A percentile compares a stretch with the other conserved stretches of the same genome.
Evolutionary conservation across 768 basidiomycete species (phyloP).

Genomic region (Tylopilus vinaceipallidus): DNA sequence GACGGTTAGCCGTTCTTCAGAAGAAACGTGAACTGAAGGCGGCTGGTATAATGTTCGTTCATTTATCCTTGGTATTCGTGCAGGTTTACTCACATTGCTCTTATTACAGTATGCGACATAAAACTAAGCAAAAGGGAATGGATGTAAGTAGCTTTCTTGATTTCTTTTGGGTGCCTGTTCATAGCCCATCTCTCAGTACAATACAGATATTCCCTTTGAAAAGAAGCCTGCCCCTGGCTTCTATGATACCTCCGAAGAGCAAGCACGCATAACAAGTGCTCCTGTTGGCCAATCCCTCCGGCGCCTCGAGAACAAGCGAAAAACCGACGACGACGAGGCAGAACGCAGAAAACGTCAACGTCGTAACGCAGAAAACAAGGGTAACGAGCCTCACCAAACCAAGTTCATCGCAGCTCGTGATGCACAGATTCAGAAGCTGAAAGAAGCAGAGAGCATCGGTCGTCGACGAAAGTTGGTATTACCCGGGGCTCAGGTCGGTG

Average conservation of each 20-base stretch:
- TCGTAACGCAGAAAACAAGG: slow-evolving; percentile 59
- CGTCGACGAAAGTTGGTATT: slow-evolving; percentile 80
- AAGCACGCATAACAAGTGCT: slow-evolving; percentile 80
- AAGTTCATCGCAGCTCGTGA: slow-evolving; percentile 97
- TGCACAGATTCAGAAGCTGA: slow-evolving; percentile 95
- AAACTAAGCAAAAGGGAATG: slow-evolving; percentile 97
- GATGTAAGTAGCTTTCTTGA: slow-evolving; percentile 55
- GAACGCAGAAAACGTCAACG: slow-evolving; percentile 89
- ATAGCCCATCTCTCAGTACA: slow-evolving; percentile 59
- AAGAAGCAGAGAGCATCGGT: slow-evolving; percentile 95
- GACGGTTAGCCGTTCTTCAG: slow-evolving; percentile 90
- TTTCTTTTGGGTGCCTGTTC: background rate
- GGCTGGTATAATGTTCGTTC: slow-evolving; percentile 88
- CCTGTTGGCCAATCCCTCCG: slow-evolving; percentile 90
- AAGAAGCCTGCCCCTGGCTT: slow-evolving; percentile 95
- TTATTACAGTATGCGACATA: slow-evolving; percentile 74
- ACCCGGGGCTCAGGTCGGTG: slow-evolving; percentile 90
- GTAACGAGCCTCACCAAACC: slow-evolving; percentile 72
- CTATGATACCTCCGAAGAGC: slow-evolving; percentile 95
- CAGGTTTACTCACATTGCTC: slow-evolving; percentile 1
- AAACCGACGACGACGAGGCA: slow-evolving; percentile 89
- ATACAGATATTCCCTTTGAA: slow-evolving; percentile 97
- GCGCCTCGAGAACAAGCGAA: slow-evolving; percentile 94
- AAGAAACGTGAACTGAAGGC: slow-evolving; percentile 98
- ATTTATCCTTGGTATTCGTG: background rate